Evolutionary conservation across 768 basidiomycete species (phyloP), one percentile per base, ranked within the genome.

Genomic region (Russula earlei): DNA sequence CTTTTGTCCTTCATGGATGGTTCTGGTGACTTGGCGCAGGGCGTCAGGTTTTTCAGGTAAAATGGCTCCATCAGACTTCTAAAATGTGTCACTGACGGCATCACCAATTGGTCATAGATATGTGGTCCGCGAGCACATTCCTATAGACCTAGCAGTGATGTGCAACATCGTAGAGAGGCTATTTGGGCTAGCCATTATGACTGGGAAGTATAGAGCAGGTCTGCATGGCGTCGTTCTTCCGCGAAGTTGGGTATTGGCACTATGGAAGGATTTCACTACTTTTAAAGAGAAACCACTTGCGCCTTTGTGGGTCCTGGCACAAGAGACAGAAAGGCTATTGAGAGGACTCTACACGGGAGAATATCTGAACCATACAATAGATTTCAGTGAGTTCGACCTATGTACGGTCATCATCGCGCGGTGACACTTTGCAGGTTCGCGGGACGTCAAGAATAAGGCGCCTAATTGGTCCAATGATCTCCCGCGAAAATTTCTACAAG

Each of bases 181-280:
- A 2, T 74, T 76, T 45, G 70, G 70, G 7, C 70, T 69, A 14
- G 61, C 73, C 5, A 67, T 77, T 5, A 51, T 83, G 2, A 68
- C 70, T 1, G 62, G 64, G 40, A 66, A 65, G 0, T 63, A 67
- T 53, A 59, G 62, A 27, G 37, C 58, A 12, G 43, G 59, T 15
- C 64, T 81, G 0, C 76, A 83, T 62, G 69, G 71, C 15, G 60
- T 80, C 25, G 74, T 75, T 5, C 70, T 85, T 33, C 83, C 83
- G 0, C 73, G 73, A 2, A 76, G 73, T 49, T 85, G 82, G 81
- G 62, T 82, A 19, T 33, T 69, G 15, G 55, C 58, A 17, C 38
- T 25, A 42, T 62, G 43, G 55, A 56, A 15, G 61, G 58, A 53
- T 60, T 61, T 56, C 8, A 22, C 37, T 24, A 27, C 20, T 12